phyloP scores from a whole-genome alignment of 768 basidiomycete genomes.

The Podaxis sp. region DNA sequence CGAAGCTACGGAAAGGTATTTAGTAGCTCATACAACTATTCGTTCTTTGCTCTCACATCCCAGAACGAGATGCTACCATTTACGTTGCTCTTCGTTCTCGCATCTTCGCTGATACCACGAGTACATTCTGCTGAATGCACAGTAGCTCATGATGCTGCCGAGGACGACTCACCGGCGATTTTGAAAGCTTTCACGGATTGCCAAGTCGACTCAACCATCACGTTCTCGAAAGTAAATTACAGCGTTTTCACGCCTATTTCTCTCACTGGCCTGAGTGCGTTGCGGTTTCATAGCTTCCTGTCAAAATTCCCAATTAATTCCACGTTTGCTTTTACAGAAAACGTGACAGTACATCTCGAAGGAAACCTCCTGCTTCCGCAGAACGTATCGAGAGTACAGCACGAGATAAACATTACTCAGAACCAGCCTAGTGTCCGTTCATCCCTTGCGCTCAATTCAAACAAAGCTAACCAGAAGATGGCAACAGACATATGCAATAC shows the following conservation, averaged over 20 bases:
- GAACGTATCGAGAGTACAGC: constrained; percentile 42
- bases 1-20: not conserved
- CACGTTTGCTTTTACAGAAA: constrained; percentile 23
- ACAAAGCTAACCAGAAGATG: not conserved
- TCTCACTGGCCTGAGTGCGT: constrained; percentile 31
- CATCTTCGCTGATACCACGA: not conserved
- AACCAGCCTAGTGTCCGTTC: constrained; percentile 37
- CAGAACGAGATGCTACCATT: not conserved
- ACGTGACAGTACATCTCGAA: constrained; percentile 40
- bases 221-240: constrained; percentile 34
- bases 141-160: constrained; percentile 26
- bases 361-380: constrained; percentile 46
- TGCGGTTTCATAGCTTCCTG: not conserved
- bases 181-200: constrained; percentile 36
- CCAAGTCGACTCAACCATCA: constrained; percentile 32
- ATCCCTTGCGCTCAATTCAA: not conserved
- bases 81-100: constrained; percentile 10
- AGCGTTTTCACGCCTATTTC: constrained; percentile 37
- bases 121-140: constrained; percentile 22
- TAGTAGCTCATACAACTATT: not conserved
- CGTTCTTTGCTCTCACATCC: not conserved
- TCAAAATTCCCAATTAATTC: not conserved
- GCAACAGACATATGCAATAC: constrained; percentile 38
- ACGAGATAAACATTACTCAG: constrained; percentile 34
- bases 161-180: constrained; percentile 37